Conservation (phyloP, 306 rosid genomes). For the Glycyrrhiza uralensis region DNA sequence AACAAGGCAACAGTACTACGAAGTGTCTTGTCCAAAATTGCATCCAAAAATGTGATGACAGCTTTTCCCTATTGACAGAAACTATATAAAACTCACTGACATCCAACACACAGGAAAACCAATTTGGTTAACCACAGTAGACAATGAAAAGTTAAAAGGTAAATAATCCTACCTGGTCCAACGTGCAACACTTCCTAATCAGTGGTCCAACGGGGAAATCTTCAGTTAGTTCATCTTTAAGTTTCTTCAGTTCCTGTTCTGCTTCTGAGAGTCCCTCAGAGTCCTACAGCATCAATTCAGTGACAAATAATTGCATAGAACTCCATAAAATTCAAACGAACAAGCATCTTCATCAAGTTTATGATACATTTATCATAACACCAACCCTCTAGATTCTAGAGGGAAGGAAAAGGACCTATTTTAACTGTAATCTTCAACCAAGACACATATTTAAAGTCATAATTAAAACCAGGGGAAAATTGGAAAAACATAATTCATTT, state of each 20-base stretch:
- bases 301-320: conserved; percentile 22
- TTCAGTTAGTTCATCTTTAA: conserved; percentile 79
- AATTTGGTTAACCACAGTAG: conserved; percentile 16
- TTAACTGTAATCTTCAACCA: neutral
- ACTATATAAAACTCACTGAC: neutral
- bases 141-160: neutral
- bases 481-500: neutral
- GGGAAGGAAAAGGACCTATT: neutral
- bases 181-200: conserved; percentile 76
- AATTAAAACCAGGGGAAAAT: neutral
- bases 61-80: conserved; percentile 73
- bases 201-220: conserved; percentile 88
- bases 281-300: conserved; percentile 53
- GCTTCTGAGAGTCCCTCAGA: conserved; percentile 73
- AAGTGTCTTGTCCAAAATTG: conserved; percentile 80
- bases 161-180: conserved; percentile 71
- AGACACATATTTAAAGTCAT: neutral
- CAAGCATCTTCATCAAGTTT: neutral
- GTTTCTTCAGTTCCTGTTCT: conserved; percentile 68
- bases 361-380: neutral
- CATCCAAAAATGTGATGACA: conserved; percentile 77
- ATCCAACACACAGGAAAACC: neutral
- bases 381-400: neutral
- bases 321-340: conserved; percentile 6
- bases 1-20: conserved; percentile 76